phyloP scores from a whole-genome alignment of 495 filamentous ascomycete species.

The Xylaria bambusicola region DNA sequence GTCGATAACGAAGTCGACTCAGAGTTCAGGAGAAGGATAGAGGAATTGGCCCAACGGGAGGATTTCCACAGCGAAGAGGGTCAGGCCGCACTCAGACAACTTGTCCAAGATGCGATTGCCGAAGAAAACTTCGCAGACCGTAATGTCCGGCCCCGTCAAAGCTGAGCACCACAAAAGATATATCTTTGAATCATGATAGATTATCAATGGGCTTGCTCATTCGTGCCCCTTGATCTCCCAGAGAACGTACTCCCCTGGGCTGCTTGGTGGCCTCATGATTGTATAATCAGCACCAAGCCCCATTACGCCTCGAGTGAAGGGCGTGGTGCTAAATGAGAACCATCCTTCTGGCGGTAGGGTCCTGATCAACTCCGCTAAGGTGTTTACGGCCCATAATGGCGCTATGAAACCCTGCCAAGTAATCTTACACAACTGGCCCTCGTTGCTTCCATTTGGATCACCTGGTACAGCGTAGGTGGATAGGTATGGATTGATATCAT shows the following conservation, averaged over 20 bases:
- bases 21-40: constrained; percentile 72
- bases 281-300: constrained; percentile 48
- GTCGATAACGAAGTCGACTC: constrained; percentile 62
- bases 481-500: constrained; percentile 78
- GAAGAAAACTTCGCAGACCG: constrained; percentile 57
- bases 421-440: constrained; percentile 46
- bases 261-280: constrained; percentile 46
- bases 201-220: constrained; percentile 24
- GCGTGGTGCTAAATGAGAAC: constrained; percentile 51
- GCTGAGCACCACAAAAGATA: constrained; percentile 38
- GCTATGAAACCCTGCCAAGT: constrained; percentile 57
- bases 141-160: constrained; percentile 62
- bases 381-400: constrained; percentile 47
- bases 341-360: constrained; percentile 46
- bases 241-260: constrained; percentile 51
- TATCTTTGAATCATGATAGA: not conserved
- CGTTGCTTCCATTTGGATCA: constrained; percentile 25
- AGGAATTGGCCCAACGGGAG: constrained; percentile 70
- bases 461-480: constrained; percentile 74
- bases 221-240: constrained; percentile 55
- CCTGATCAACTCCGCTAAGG: constrained; percentile 41
- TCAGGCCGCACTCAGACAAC: constrained; percentile 65
- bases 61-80: constrained; percentile 72
- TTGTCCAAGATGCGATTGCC: constrained; percentile 70
- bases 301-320: constrained; percentile 46